Evolutionary conservation across 2,329 filamentous ascomycete genomes (phyloP), one percentile per base, ranked within the genome.

Genomic region (Dothistroma septosporum): DNA sequence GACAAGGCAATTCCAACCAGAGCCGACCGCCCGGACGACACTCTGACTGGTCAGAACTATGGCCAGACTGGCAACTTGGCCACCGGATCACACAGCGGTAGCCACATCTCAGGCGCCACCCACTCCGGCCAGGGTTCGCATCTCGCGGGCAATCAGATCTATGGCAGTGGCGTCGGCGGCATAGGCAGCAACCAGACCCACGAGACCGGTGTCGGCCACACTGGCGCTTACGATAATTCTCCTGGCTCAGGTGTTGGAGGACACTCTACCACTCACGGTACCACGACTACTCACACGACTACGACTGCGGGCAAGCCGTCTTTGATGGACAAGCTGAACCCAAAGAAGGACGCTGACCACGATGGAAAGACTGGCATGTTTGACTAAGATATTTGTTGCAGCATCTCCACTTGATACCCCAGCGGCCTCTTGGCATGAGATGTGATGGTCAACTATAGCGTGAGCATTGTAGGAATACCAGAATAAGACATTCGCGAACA

Each of bases 351-450:
- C 67, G 63, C 82, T 31, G 76, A 84, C 64, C 75, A 79, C 44
- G 83, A 86, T 72, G 83, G 83, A 60, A 83, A 84, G 76, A 73
- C 74, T 31, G 83, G 82, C 2, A 66, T 85, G 64, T 81, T 83
- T 79, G 72, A 78, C 55, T 83, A 78, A 66, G 41, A 3, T 5
- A 19, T 44, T 19, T 5, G 8, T 7, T 44, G 41, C 14, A 19
- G 41, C 14, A 44, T 8, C 24, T 28, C 24, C 24, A 28, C 19
- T 44, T 44, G 41, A 44, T 44, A 44, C 41, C 41, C 41, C 10
- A 44, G n/a, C 16, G 8, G 12, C 41, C 41, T 6, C 19, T 19
- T n/a, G 14, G 41, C 41, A 44, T 44, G 41, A 44, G 14, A 44
- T n/a, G 19, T 44, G 41, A 44, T n/a, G 41, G 6, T 28, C 2